phyloP scores from a whole-genome alignment of 106 monocot species.

The Dioscorea zingiberensis region DNA sequence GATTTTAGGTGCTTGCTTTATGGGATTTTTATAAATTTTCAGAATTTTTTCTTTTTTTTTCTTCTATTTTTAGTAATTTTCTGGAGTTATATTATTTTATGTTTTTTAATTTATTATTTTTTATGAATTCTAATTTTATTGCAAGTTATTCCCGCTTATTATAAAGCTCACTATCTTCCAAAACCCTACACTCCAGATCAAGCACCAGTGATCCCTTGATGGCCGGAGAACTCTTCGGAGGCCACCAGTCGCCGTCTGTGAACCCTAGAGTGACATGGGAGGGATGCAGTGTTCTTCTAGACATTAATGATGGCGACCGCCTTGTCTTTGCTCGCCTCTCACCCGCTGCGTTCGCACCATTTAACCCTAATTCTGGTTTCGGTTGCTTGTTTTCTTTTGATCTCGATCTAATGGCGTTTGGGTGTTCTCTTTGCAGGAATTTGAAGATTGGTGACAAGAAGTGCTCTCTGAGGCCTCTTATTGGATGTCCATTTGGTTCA shows the following conservation, averaged over 20 bases:
- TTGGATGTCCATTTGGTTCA: conserved; percentile 90
- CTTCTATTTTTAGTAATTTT: too few relatives aligned
- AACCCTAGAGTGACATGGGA: conserved; percentile 67
- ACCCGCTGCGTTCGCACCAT: conserved; percentile 45
- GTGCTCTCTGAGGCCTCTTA: conserved; percentile 58
- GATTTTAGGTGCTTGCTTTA: too few relatives aligned
- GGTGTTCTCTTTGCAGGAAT: conserved; percentile 34
- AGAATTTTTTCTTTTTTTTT: too few relatives aligned
- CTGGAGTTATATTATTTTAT: too few relatives aligned
- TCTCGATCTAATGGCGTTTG: background rate
- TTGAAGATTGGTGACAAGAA: conserved; percentile 94
- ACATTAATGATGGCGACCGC: conserved; percentile 96
- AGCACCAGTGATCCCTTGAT: background rate
- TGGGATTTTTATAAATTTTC: too few relatives aligned
- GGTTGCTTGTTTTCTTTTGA: background rate
- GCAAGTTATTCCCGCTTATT: too few relatives aligned
- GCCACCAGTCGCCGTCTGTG: background rate
- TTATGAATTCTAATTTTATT: too few relatives aligned
- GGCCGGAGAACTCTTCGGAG: background rate
- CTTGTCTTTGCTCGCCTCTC: conserved; percentile 92
- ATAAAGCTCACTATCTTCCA: too few relatives aligned
- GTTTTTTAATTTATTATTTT: too few relatives aligned
- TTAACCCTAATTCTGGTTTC: background rate
- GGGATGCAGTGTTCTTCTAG: conserved; percentile 90
- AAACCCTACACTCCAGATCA: too few relatives aligned